Evolutionary conservation across 1,139 yeast species (phyloP), one percentile per base, ranked within the genome.

Genomic region (Yamadazyma atlantica): DNA sequence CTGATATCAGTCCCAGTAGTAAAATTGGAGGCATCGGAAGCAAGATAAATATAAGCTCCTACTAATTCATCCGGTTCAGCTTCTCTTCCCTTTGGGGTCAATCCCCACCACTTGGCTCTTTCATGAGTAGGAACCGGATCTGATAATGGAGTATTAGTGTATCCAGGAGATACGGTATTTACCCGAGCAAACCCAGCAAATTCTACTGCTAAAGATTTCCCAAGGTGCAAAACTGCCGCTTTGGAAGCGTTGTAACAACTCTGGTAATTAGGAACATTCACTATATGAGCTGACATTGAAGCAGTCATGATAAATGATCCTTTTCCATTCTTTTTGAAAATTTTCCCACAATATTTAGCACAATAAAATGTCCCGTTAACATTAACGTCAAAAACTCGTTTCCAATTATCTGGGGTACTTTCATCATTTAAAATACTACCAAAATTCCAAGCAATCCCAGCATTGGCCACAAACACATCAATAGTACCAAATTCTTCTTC

Each of bases 191-290:
- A 71, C 2, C 60, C 59, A 19, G 77, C 74, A 73, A 75, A 73
- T 54, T 73, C 78, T 24, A 76, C 69, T 5, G 82, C 79, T 44
- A 77, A 62, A 4, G 80, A 75, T 53, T 64, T 71, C 24, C 76
- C 71, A 42, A 78, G 62, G 45, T 76, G 80, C 43, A 70, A 56
- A n/a, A 73, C 75, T 2, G 82, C 82, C 13, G 82, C 80, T 55
- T 77, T 77, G 42, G 80, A 72, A 13, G 80, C 73, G 48, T 75
- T 77, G 54, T 78, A 78, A 12, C 81, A 76, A 21, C 77, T 69
- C 58, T 80, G 85, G 37, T 77, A 77, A 57, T 80, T 81, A 33
- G 85, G 85, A 54, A 77, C 78, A 58, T 80, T 80, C 49, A 77
- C 85, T 51, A 80, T 78, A 53, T 76, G 75, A 32, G 78, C 85